Evolutionary conservation across 202 grass and related monocot genomes (phyloP), one percentile per base, ranked within the genome.

Genomic region (Carex arenaria): DNA sequence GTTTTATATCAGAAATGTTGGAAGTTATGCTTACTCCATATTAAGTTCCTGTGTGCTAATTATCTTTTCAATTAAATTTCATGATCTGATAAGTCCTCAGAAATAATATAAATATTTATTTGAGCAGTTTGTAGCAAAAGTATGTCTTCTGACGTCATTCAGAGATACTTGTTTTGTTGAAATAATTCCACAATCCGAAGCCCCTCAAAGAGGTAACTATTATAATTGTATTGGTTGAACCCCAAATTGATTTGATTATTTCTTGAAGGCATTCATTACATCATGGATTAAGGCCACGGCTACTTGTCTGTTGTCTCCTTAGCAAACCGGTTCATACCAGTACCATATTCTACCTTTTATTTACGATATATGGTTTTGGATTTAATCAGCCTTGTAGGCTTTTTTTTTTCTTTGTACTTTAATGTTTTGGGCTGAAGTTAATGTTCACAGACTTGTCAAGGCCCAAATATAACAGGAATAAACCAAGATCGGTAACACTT

Each of bases 111-210:
- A 47, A 69, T 78, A 85, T 69, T 69, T 2, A 66, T 88, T 84
- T 85, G 85, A 64, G 43, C 96, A 99, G 96, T 99, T 99, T 92
- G 88, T 83, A 84, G 96, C 93, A 5, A 99, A 95, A 81, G 95
- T 99, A 79, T 94, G 96, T 84, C 93, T 99, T 87, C 83, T 99
- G 83, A 99, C 96, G 75, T 99, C 96, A 84, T 99, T 99, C 70
- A 90, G 96, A 92, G 93, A 98, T 82, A 98, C 93, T 12, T 98
- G 93, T 89, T 98, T 98, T 78, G 83, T 98, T 71, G 93, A 95
- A 89, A 95, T 98, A 82, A 69, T 86, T 89, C 96, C 96, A 63
- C 96, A 92, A 80, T 78, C 90, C 87, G 88, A 95, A 89, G 63
- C 96, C 80, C 93, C 96, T 73, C 88, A 93, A 79, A 98, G 88